Evolutionary conservation across 345 rosid genomes (phyloP).

Genomic region (Streptanthus diversifolius): DNA sequence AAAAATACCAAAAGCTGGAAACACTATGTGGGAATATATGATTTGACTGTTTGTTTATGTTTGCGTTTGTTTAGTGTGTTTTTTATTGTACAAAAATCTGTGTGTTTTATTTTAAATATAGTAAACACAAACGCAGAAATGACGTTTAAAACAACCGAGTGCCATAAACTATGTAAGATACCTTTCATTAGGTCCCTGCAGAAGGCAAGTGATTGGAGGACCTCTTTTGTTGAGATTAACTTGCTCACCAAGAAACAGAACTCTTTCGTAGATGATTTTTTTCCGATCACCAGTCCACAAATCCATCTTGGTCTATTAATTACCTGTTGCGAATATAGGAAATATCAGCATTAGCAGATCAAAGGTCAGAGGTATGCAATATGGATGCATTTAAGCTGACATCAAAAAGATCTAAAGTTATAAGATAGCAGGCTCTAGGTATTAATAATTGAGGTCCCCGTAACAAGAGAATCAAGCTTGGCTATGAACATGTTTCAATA

Average conservation of each 20-base stretch:
- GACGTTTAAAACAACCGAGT: no score
- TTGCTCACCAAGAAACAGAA: conserved; percentile 77
- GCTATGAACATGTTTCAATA: no score
- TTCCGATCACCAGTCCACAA: conserved; percentile 67
- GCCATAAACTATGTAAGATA: conserved; percentile 16
- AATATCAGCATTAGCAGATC: not conserved
- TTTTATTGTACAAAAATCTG: no score
- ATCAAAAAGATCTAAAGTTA: no score
- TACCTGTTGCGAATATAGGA: no score
- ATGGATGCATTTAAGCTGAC: no score
- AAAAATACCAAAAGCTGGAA: conserved; percentile 4
- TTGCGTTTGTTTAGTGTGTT: no score
- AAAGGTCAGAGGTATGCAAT: not conserved
- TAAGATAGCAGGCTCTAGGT: no score
- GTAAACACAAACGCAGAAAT: no score
- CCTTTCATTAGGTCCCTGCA: conserved; percentile 87
- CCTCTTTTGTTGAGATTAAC: conserved; percentile 30
- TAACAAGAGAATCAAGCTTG: no score
- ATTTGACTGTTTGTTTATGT: not conserved
- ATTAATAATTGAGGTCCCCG: no score
- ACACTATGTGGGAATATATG: not conserved
- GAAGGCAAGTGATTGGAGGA: conserved; percentile 76
- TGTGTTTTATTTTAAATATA: no score
- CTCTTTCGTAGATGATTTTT: conserved; percentile 66
- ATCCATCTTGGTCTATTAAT: conserved; percentile 77